phyloP scores from a whole-genome alignment of 441 rosid genomes.

The Flueggea neowawraea region DNA sequence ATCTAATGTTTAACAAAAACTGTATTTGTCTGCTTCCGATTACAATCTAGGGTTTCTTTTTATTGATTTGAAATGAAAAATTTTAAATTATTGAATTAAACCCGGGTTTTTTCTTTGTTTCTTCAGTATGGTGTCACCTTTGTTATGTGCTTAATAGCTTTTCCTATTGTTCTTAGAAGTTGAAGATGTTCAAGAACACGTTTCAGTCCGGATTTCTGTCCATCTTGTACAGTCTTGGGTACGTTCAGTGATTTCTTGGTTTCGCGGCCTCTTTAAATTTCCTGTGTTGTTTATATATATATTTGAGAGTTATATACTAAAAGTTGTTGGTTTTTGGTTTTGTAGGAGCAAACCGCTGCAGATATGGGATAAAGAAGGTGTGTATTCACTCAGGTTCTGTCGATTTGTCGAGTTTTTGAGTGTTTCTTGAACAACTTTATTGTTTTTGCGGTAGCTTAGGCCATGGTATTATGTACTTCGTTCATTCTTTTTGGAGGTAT shows the following conservation, averaged over 20 bases:
- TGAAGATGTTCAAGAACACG: conserved; percentile 86
- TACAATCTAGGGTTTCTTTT: too few relatives aligned
- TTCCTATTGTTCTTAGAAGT: background rate
- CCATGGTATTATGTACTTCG: too few relatives aligned
- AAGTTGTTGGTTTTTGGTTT: conserved; percentile 5
- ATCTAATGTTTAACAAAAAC: too few relatives aligned
- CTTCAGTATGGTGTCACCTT: too few relatives aligned
- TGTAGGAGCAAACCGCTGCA: conserved; percentile 93
- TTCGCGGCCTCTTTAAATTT: background rate
- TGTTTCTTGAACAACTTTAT: background rate
- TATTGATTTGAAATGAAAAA: too few relatives aligned
- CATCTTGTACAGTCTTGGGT: conserved; percentile 94
- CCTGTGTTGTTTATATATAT: background rate
- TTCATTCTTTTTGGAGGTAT: too few relatives aligned
- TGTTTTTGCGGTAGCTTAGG: background rate
- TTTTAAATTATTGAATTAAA: too few relatives aligned
- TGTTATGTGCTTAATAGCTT: too few relatives aligned
- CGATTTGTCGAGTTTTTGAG: background rate
- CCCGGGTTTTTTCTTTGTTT: too few relatives aligned
- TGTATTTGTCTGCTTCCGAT: too few relatives aligned
- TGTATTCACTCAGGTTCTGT: background rate
- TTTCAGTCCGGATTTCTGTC: conserved; percentile 96
- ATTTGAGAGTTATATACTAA: background rate
- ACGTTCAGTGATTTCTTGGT: background rate
- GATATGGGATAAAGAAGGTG: conserved; percentile 98